These are phyloP conservation scores for Fusarium sterilihyphosum DNA, from an alignment of 2,329 filamentous ascomycete genomes.

Conservation along the genomic window DNA sequence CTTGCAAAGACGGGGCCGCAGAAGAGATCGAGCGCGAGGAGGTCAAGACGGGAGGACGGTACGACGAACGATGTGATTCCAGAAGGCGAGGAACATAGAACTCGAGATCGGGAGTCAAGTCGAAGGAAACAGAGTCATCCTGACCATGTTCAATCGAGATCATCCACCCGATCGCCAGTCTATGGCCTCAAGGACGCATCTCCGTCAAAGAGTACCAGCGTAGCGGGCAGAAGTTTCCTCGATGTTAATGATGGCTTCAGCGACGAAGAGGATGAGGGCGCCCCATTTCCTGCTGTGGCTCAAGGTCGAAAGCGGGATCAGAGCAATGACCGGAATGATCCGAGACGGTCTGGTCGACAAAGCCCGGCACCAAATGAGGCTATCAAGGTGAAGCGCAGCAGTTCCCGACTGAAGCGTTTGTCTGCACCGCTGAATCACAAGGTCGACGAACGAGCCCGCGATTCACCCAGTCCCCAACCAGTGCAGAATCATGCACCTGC, in stretches of 20 bases:
- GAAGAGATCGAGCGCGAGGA: constrained; percentile 63
- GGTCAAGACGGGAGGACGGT: constrained; percentile 59
- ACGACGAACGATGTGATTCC: constrained; percentile 53
- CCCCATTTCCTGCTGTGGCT: constrained; percentile 74
- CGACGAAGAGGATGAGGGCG: constrained; percentile 66
- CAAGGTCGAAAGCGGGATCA: constrained; percentile 65
- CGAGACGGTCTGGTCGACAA: constrained; percentile 59
- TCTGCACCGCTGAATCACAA: constrained; percentile 60
- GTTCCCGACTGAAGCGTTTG: constrained; percentile 67
- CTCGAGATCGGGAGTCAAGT: constrained; percentile 34
- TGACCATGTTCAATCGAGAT: constrained; percentile 17
- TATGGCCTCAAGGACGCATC: constrained; percentile 39
- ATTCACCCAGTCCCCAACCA: constrained; percentile 42
- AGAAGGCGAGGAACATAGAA: constrained; percentile 51
- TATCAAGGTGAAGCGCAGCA: constrained; percentile 62
- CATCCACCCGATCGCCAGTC: constrained; percentile 26
- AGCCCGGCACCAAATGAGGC: constrained; percentile 60
- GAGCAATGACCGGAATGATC: constrained; percentile 57
- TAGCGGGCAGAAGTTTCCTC: constrained; percentile 36
- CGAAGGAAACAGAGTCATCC: constrained; percentile 32
- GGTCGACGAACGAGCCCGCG: constrained; percentile 49
- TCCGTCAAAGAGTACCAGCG: constrained; percentile 29
- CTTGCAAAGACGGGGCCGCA: constrained; percentile 65
- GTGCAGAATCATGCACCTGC: constrained; percentile 50
- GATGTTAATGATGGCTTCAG: constrained; percentile 46